A percentile compares a stretch with the other conserved stretches of the same genome.
Conservation (phyloP, 2,329 filamentous ascomycete species). For the Cercospora beticola region DNA sequence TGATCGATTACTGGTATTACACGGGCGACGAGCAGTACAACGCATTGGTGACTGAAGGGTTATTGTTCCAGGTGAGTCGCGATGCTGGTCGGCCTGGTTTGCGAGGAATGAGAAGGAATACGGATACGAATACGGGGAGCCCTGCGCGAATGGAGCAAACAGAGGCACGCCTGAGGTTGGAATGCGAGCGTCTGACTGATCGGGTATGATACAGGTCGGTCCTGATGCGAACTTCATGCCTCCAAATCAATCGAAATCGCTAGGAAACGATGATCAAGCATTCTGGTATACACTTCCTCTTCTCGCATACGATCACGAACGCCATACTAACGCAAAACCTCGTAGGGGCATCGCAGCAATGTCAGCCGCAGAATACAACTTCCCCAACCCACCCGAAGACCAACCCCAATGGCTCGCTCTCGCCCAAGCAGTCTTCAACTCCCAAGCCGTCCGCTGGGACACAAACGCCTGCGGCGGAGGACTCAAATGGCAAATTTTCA, state of each 20-base stretch:
- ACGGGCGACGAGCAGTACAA: constrained; percentile 67
- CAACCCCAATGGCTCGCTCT: constrained; percentile 45
- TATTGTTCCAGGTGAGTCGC: constrained; percentile 60
- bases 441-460: constrained; percentile 39
- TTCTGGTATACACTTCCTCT: constrained; percentile 46
- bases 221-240: constrained; percentile 55
- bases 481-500: constrained; percentile 40
- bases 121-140: background rate
- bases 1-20: constrained; percentile 69
- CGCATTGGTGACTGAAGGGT: constrained; percentile 55
- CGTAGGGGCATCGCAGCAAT: constrained; percentile 50
- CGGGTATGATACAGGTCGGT: constrained; percentile 28
- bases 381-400: constrained; percentile 42
- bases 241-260: constrained; percentile 32
- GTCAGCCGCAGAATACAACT: constrained; percentile 54
- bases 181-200: background rate
- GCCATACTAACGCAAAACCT: background rate
- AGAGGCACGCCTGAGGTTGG: background rate
- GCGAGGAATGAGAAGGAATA: background rate
- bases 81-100: constrained; percentile 28
- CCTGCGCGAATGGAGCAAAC: background rate
- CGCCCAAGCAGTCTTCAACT: constrained; percentile 43
- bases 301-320: background rate
- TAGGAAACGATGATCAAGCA: constrained; percentile 57
- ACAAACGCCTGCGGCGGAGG: constrained; percentile 36